Base-by-base conservation (phyloP, 345 rosid genomes). In the Euphorbia tirucalli region DNA sequence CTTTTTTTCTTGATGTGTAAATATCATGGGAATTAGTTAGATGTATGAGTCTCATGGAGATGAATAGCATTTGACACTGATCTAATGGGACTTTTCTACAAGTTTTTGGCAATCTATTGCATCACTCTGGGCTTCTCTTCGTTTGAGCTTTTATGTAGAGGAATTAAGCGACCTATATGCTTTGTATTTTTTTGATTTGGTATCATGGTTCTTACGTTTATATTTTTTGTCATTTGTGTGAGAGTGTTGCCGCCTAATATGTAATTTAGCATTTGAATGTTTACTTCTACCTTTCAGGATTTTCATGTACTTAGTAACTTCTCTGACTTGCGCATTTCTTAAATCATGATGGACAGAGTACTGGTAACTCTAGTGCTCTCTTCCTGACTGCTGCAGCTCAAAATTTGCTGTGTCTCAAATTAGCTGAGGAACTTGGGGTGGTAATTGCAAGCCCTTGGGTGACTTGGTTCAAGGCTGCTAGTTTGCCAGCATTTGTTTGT, bases 341-440 rank as follows among this genome's bases (percentile, higher is more conserved):
- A 27, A 77, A 73, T 84, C 68, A 62, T 83, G 30, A 72, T 30
- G 81, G 70, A 80, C 96, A 92, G 99, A 83, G 85, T 75, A 75
- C 94, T 57, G 85, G 88, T 60, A 90, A 88, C 80, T 95, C 99
- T 73, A 90, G 99, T 82, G 98, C 98, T 37, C 96, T 95, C 65
- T 95, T 92, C 84, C 86, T 95, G 55, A 95, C 99, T 59, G 97
- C 98, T 35, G 93, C 99, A 46, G 99, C 98, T 62, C 99, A 92
- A 79, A 95, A 95, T 78, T 83, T 95, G 79, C 81, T 95, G 57
- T 92, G 97, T 72, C 93, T 95, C 65, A 95, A 95, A 83, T 69
- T 95, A 74, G 99, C 98, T 0, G 97, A 89, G 89, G 97, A 91
- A 79, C 89, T 95, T 69, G 99, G 99, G 60, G 91, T 95, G 61